Percentiles rank a stretch among this genome's conserved stretches.
Conservation (phyloP, 345 rosid species). For the Draba incana region DNA sequence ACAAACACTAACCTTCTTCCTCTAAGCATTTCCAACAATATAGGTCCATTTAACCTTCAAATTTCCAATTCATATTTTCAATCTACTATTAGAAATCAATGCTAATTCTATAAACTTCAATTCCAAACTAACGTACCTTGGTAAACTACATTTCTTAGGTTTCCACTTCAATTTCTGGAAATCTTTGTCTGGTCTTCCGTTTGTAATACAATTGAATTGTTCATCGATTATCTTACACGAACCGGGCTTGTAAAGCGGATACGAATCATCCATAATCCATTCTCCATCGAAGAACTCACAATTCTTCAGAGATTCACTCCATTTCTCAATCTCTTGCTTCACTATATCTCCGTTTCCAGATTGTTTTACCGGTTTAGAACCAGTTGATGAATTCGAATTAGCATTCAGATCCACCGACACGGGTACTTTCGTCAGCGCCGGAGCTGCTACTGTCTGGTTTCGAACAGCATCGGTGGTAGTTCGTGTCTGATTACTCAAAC, state of each 20-base stretch:
- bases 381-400: constrained; percentile 25
- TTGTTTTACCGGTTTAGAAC: constrained; percentile 46
- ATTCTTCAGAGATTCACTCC: constrained; percentile 52
- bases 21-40: constrained; percentile 73
- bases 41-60: constrained; percentile 64
- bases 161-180: constrained; percentile 84
- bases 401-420: constrained; percentile 40
- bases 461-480: constrained; percentile 9
- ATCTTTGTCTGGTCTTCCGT: constrained; percentile 83
- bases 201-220: constrained; percentile 78
- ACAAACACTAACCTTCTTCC: constrained; percentile 92
- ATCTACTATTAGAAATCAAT: constrained; percentile 11
- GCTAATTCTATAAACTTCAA: neutral
- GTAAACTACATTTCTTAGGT: constrained; percentile 84
- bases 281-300: constrained; percentile 92
- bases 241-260: constrained; percentile 89
- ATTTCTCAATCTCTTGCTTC: constrained; percentile 51
- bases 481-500: constrained; percentile 22
- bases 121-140: constrained; percentile 55
- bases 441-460: constrained; percentile 24
- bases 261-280: constrained; percentile 85
- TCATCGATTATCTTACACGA: constrained; percentile 83
- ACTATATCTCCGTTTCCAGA: constrained; percentile 38
- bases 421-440: constrained; percentile 31
- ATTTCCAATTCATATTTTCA: neutral